Conservation (phyloP, 352 stramenopile species). For the Pythium inflatum region DNA sequence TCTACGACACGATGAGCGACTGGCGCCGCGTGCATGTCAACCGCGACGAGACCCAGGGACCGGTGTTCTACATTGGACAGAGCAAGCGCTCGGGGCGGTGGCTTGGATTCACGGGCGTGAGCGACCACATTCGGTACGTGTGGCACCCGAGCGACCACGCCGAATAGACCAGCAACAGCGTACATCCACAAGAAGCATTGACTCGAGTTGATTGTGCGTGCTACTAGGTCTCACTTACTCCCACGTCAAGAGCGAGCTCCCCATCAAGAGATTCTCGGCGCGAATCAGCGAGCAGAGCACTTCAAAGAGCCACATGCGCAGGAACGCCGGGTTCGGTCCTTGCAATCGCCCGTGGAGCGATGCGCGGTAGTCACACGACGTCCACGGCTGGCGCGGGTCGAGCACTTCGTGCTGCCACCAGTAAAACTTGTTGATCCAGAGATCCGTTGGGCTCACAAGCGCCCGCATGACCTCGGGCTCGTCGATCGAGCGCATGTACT, state of each 20-base stretch:
- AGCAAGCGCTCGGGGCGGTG: conserved; percentile 8
- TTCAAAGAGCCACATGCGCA: conserved; percentile 5
- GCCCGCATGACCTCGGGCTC: neutral
- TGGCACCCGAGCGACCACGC: too few relatives aligned
- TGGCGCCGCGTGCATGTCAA: conserved; percentile 17
- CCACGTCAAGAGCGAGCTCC: too few relatives aligned
- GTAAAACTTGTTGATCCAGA: conserved; percentile 6
- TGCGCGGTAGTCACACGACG: conserved; percentile 1
- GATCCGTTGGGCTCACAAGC: neutral
- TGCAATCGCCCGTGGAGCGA: neutral
- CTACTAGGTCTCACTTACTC: too few relatives aligned
- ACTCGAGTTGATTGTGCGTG: too few relatives aligned
- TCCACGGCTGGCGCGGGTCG: neutral
- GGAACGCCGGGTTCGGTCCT: neutral
- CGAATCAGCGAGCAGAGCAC: conserved; percentile 12
- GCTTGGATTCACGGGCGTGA: conserved; percentile 10
- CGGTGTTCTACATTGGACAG: conserved; percentile 13
- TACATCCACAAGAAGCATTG: too few relatives aligned
- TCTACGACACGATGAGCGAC: conserved; percentile 14
- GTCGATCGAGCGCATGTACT: neutral
- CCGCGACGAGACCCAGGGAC: neutral
- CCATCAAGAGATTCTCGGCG: too few relatives aligned
- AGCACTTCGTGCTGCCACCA: neutral
- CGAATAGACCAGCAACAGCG: too few relatives aligned
- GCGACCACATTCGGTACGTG: too few relatives aligned